Evolutionary conservation across 1,139 yeast genomes (phyloP), one percentile per base, ranked within the genome.

Genomic region (Candida glucosophila): DNA sequence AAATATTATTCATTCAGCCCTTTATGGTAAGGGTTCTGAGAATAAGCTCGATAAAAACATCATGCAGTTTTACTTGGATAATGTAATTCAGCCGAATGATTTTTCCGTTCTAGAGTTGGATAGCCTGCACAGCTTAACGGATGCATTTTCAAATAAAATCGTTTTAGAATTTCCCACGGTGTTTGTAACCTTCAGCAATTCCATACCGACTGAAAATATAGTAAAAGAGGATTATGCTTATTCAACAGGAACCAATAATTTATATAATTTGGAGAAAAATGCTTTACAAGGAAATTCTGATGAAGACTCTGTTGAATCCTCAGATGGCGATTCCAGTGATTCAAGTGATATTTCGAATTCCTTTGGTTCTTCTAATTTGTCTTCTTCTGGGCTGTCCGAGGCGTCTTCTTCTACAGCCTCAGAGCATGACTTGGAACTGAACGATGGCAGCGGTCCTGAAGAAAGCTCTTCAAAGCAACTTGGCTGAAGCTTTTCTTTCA

Each of bases 111-210:
- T 61, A 17, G 30, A 32, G 9, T 30, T 65, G 19, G 44, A 51
- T 23, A 28, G 40, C 1, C 35, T 36, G 1, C 26, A 23, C 3
- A 16, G 42, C 3, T 40, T 73, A 22, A 64, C 62, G 0, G 73
- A 68, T 10, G 62, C 60, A 1, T 44, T 86, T 20, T 52, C 58
- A 29, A 73, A 73, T 26, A 62, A 65, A 30, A 62, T 76, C 0
- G 82, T 86, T 0, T 55, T 85, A 20, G 95, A 85, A 45, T 83
- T 68, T 39, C 95, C 95, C 0, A 78, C 88, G 0, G 56, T 83
- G 4, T 67, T 59, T 32, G 59, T 80, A 4, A 52, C 67, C 1
- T 35, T 40, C 10, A 27, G 32, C 14, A n/a, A n/a, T n/a, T n/a
- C n/a, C n/a, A n/a, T n/a, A n/a, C n/a, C n/a, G n/a, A n/a, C n/a